phyloP scores from a whole-genome alignment of 805 yeast species.

The Yueomyces sinensis region DNA sequence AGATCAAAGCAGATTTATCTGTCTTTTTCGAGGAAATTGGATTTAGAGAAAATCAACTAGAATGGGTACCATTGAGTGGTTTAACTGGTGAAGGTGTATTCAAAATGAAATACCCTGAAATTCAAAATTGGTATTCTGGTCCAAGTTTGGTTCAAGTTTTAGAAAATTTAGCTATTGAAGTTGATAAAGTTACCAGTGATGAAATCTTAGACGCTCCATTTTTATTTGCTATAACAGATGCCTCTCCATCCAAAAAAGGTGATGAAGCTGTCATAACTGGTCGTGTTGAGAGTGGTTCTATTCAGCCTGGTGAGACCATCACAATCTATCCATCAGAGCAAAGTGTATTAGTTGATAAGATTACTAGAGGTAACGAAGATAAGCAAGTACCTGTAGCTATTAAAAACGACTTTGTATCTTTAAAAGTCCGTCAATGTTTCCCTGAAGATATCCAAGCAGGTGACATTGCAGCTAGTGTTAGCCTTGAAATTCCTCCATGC shows the following conservation, averaged over 20 bases:
- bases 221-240: slow-evolving; percentile 51
- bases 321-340: slow-evolving; percentile 39
- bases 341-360: slow-evolving; percentile 27
- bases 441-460: slow-evolving; percentile 42
- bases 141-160: slow-evolving; percentile 77
- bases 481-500: slow-evolving; percentile 33
- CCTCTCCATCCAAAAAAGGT: slow-evolving; percentile 35
- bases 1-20: slow-evolving; percentile 73
- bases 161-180: slow-evolving; percentile 31
- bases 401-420: slow-evolving; percentile 41
- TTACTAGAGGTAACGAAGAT: slow-evolving; percentile 14
- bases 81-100: slow-evolving; percentile 92
- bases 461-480: slow-evolving; percentile 46
- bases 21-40: slow-evolving; percentile 74
- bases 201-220: slow-evolving; percentile 31
- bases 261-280: slow-evolving; percentile 46
- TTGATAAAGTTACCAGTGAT: slow-evolving; percentile 7
- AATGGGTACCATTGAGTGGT: slow-evolving; percentile 93
- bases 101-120: slow-evolving; percentile 41
- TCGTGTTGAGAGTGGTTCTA: slow-evolving; percentile 49
- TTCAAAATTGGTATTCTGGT: slow-evolving; percentile 82
- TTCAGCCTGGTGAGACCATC: slow-evolving; percentile 61
- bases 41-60: slow-evolving; percentile 64
- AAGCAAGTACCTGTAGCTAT: slow-evolving; percentile 25
- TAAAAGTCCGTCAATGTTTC: slow-evolving; percentile 27